Base-by-base conservation (phyloP, 495 filamentous ascomycete species). In the Penicillium manginii region DNA sequence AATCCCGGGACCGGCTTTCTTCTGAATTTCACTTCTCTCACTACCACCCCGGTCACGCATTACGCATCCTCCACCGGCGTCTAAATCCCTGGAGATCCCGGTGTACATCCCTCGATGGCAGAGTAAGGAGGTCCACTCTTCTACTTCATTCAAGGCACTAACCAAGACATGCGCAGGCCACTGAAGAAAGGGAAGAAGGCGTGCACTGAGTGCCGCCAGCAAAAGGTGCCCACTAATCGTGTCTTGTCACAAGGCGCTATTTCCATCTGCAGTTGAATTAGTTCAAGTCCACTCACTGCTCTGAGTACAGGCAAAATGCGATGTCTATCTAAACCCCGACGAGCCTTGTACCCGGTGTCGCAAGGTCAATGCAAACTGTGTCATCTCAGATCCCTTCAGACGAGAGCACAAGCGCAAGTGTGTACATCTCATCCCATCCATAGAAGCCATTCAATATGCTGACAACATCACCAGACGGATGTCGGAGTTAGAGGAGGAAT, bases 381-480 rank as follows among this genome's bases (percentile, higher is more conserved):
- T 76, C 33, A 65, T 78, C n/a, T 76, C 74, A 0, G 77, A 74
- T 21, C 71, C 69, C 11, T 80, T 80, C 66, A 77, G 73, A 23
- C 66, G 75, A 40, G 74, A 78, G 52, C 73, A 78, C 55, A 80
- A 77, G 45, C 75, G 75, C 56, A 70, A 75, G 77, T 78, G 60
- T 23, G 75, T 53, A 31, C 40, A 43, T 4, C 0, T 10, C 4
- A 43, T 37, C 35, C 14, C 35, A n/a, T 10, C 35, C 2, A 3
- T 3, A 37, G 14, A 37, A 9, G 7, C 17, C 35, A 12, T 39
- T 2, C 35, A 39, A 39, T 39, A 29, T 29, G 26, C 6, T 29
- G 9, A 29, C 26, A 29, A 29, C 4, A 7, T 8, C 9, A 29
- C 26, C 11, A 78, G 76, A 57, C 72, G 74, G 8, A 59, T 78